Base-by-base conservation (phyloP, 2,329 filamentous ascomycete genomes). In the Fusarium sp. region DNA sequence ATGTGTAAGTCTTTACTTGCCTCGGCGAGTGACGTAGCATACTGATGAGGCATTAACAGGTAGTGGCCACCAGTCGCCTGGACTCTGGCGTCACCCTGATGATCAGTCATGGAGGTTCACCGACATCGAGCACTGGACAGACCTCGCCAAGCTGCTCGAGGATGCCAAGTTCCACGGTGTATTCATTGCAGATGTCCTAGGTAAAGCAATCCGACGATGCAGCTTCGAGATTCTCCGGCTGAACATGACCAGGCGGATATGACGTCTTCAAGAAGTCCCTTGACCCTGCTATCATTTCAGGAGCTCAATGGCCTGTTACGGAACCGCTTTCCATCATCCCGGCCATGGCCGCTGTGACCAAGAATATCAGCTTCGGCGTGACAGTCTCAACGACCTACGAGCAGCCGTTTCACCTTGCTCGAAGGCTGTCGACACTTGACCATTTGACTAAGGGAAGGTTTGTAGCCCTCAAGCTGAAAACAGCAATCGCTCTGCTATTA, bases 361-460 rank as follows among this genome's bases (percentile, higher is more conserved):
- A 90, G 73, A 91, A 84, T 62, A 86, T 93, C 27, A 88, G 87
- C 0, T 92, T 93, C 68, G 91, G 91, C 1, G 88, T 93, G 9
- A 93, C 91, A 0, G 87, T 90, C 1, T 87, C 88, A 3, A 92
- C 90, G 2, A 92, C 90, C 0, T 93, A 92, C 65, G 90, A 92
- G 74, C 87, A 90, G 73, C 91, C 91, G 0, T 93, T 91, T 73
- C 88, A 91, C 69, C 80, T 93, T 24, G 91, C 91, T 0, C 80
- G 91, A 44, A 81, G 90, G 18, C 77, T 92, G 22, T 90, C 87
- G 1, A 92, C 91, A 0, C 82, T 91, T 0, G 91, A 93, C 73
- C 91, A 93, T 76, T 79, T 93, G 3, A 90, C 86, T 2, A 87
- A 87, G 60, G 90, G 90, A 55, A 83, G 47, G 47, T 51, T 7